A percentile compares a stretch with the other conserved stretches of the same genome.
Evolutionary conservation across 176 grass and related monocot species (phyloP).

Genomic region (Olyra latifolia): DNA sequence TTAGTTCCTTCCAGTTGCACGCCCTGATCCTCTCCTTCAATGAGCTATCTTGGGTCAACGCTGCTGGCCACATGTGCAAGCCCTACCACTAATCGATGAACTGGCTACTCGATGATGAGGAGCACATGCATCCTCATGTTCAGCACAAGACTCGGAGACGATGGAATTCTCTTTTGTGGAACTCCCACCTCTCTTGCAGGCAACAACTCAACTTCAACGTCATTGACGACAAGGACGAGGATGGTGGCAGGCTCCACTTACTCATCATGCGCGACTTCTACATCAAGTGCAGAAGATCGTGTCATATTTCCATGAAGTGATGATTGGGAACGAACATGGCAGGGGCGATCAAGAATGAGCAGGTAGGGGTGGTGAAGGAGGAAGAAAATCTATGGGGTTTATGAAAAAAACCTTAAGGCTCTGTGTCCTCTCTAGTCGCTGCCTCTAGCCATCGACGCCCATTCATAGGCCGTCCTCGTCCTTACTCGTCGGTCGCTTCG

Average conservation of each 20-base stretch:
- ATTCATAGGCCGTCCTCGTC: no score
- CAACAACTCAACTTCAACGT: conserved; percentile 32
- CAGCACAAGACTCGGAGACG: conserved; percentile 15
- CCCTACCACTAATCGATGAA: conserved; percentile 9
- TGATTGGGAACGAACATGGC: no score
- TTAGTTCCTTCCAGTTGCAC: neutral
- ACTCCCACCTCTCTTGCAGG: conserved; percentile 26
- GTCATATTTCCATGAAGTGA: no score
- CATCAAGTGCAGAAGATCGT: no score
- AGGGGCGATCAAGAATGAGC: no score
- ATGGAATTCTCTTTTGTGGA: conserved; percentile 24
- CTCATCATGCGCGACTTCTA: conserved; percentile 42
- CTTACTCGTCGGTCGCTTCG: no score
- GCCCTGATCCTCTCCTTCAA: conserved; percentile 29
- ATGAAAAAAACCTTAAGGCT: no score
- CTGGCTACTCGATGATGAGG: conserved; percentile 35
- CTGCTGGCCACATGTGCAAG: neutral
- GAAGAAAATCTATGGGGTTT: no score
- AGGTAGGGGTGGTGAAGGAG: no score
- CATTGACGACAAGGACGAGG: conserved; percentile 35
- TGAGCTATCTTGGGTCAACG: conserved; percentile 30
- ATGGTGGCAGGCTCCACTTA: conserved; percentile 19
- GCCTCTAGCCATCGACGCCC: no score
- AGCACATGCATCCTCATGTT: conserved; percentile 24
- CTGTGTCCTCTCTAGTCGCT: no score